Conservation (phyloP, 768 basidiomycete species). For the Trametes villosa region DNA sequence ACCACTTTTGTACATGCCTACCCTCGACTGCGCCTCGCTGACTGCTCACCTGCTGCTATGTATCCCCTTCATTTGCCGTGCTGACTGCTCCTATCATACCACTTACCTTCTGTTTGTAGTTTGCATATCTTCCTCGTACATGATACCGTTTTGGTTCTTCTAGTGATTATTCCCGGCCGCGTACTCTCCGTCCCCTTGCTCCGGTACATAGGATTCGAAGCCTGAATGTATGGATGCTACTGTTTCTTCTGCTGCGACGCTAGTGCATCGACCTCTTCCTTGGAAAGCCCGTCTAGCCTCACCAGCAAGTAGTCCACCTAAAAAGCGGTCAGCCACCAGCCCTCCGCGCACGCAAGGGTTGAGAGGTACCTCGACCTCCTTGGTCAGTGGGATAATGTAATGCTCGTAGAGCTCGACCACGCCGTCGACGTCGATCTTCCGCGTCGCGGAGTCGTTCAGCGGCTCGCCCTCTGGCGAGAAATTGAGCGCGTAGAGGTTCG, state of each 20-base stretch:
- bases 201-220: not conserved
- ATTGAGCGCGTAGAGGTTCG: constrained; percentile 77
- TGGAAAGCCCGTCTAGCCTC: constrained; percentile 82
- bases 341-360: not conserved
- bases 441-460: constrained; percentile 41
- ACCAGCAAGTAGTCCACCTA: constrained; percentile 96
- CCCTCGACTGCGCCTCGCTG: not conserved
- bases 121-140: constrained; percentile 16
- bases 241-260: constrained; percentile 25
- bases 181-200: not conserved
- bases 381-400: constrained; percentile 96
- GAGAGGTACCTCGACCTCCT: constrained; percentile 88
- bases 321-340: constrained; percentile 5
- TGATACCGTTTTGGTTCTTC: constrained; percentile 6
- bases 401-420: constrained; percentile 94
- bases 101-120: constrained; percentile 7
- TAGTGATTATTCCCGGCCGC: not conserved
- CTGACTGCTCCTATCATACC: constrained; percentile 1
- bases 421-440: constrained; percentile 90
- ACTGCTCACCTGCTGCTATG: not conserved
- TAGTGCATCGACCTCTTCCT: constrained; percentile 78
- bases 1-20: constrained; percentile 8
- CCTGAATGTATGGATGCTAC: not conserved
- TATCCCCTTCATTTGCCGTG: not conserved
- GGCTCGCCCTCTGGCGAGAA: constrained; percentile 70